A percentile compares a stretch with the other conserved stretches of the same genome.
These are phyloP conservation scores for Sequoiadendron giganteum DNA, from an alignment of 75 land plant genomes.

Conservation along the genomic window DNA sequence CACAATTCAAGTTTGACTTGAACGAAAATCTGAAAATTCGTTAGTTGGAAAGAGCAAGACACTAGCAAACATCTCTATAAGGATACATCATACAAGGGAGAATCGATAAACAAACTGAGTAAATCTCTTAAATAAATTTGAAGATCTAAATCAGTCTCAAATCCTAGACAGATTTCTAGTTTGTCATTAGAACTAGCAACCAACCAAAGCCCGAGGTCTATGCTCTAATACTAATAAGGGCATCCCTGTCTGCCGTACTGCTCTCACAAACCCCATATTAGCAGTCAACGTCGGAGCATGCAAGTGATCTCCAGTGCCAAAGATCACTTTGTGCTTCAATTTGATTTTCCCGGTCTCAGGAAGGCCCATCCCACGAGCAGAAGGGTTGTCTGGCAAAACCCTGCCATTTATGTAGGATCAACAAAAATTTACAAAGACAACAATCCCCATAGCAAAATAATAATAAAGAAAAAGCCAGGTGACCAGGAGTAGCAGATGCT, in stretches of 20 bases:
- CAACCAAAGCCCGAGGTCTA: slow-evolving; percentile 77
- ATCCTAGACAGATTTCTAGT: neutral
- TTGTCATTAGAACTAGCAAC: slow-evolving; percentile 36
- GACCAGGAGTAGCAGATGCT: neutral
- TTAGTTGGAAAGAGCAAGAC: neutral
- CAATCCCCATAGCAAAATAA: neutral
- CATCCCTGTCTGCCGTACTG: slow-evolving; percentile 81
- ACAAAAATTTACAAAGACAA: slow-evolving; percentile 7
- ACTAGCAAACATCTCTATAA: neutral
- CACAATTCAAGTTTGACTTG: neutral
- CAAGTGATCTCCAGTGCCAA: slow-evolving; percentile 90
- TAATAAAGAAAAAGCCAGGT: neutral
- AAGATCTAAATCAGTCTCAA: neutral
- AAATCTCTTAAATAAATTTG: neutral
- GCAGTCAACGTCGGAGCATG: slow-evolving; percentile 88
- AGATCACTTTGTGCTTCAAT: slow-evolving; percentile 74
- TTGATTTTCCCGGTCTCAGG: slow-evolving; percentile 89
- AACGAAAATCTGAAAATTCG: neutral
- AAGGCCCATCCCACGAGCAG: slow-evolving; percentile 65
- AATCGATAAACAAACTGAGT: neutral
- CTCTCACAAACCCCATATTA: slow-evolving; percentile 85
- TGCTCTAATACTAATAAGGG: slow-evolving; percentile 72
- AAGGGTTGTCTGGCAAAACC: slow-evolving; percentile 71
- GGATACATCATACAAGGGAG: neutral
- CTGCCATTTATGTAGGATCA: slow-evolving; percentile 30